Evolutionary conservation across 208 protist genomes (phyloP).

Genomic region (Naegleria fowleri): DNA sequence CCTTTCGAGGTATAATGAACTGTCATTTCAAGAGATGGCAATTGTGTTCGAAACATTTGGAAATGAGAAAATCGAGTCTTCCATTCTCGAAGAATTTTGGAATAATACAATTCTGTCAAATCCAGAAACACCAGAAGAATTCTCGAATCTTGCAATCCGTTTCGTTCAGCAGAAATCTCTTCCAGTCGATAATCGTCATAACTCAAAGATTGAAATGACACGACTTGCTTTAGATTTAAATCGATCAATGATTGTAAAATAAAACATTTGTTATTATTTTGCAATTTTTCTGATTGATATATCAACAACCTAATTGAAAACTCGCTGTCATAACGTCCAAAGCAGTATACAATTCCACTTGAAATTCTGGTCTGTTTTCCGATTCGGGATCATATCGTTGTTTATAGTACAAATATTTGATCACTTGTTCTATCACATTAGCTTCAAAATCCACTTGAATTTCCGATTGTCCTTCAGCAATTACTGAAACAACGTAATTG

Average conservation of each 20-base stretch:
- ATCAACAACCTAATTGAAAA: neutral
- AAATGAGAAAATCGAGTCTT: neutral
- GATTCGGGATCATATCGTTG: neutral
- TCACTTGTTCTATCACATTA: neutral
- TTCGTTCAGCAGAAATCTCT: neutral
- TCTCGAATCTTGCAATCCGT: neutral
- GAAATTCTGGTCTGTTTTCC: conserved; percentile 23
- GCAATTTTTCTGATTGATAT: too few relatives aligned
- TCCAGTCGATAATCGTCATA: neutral
- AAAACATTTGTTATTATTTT: neutral
- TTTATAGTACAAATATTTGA: conserved; percentile 32
- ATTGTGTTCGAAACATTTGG: conserved; percentile 11
- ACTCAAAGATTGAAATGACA: conserved; percentile 6
- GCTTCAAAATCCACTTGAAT: neutral
- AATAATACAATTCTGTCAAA: neutral
- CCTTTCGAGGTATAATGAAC: neutral
- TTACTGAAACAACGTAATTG: neutral
- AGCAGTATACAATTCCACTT: neutral
- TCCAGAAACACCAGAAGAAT: neutral
- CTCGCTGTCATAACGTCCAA: neutral
- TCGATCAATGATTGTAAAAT: neutral
- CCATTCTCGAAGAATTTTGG: neutral
- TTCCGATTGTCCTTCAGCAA: neutral
- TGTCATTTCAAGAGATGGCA: neutral
- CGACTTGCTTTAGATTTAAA: neutral